Percentiles rank a stretch among this genome's conserved stretches.
Conservation (phyloP, 345 rosid species). For the Eucalyptus cloeziana region DNA sequence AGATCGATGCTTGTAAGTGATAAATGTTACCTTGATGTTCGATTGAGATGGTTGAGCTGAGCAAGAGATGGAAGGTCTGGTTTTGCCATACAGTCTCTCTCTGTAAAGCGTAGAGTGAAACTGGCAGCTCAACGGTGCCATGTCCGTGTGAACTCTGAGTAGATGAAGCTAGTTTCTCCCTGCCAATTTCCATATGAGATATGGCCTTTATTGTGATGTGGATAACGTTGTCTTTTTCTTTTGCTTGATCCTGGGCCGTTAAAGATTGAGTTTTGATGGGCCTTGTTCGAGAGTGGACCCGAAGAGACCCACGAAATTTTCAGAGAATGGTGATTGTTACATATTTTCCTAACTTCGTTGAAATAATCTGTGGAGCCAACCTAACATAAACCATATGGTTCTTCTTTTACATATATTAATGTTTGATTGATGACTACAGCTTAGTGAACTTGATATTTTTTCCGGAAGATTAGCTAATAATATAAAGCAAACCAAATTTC, state of each 20-base stretch:
- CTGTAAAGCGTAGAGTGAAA: slow-evolving; percentile 12
- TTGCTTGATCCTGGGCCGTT: not conserved
- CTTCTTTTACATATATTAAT: not conserved
- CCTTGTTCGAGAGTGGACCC: not conserved
- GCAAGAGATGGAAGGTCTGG: slow-evolving; percentile 36
- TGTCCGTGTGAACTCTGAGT: slow-evolving; percentile 1
- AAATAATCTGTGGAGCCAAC: not conserved
- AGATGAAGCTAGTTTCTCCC: not conserved
- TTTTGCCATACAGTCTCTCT: not conserved
- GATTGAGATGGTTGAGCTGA: slow-evolving; percentile 66
- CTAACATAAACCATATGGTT: not conserved
- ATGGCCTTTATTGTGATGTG: not conserved
- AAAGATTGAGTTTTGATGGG: not conserved
- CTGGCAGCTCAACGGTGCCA: slow-evolving; percentile 55
- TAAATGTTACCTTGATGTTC: slow-evolving; percentile 55
- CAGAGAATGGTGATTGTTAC: not conserved
- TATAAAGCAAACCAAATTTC: not conserved
- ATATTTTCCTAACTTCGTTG: not conserved
- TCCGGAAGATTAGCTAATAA: not conserved
- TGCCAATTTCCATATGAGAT: not conserved
- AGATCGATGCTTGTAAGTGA: not conserved
- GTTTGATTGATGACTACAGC: not conserved
- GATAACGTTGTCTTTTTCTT: not conserved
- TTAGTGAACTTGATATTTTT: not conserved
- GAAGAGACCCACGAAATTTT: not conserved